Evolutionary conservation across 257 asterid species (phyloP).

Genomic region (Eucommia ulmoides): DNA sequence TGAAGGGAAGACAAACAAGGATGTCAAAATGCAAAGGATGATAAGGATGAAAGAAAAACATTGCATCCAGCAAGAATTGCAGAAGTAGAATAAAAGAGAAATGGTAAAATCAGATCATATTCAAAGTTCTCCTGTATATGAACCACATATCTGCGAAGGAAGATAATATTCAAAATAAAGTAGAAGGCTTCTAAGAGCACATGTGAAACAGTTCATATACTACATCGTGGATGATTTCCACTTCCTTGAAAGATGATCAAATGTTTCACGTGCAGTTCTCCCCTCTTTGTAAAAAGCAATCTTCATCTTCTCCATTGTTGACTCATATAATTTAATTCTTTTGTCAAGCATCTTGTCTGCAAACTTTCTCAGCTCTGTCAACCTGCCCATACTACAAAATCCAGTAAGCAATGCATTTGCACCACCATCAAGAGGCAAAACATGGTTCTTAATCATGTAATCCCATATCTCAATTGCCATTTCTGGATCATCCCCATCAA

Average conservation of each 20-base stretch:
- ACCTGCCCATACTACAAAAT: conserved; percentile 44
- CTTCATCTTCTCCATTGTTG: conserved; percentile 54
- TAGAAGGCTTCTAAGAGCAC: too few relatives aligned
- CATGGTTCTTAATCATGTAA: conserved; percentile 32
- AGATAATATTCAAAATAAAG: too few relatives aligned
- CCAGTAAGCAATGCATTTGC: conserved; percentile 67
- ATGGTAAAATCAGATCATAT: too few relatives aligned
- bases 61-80: too few relatives aligned
- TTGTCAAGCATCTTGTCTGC: conserved; percentile 57
- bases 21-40: too few relatives aligned
- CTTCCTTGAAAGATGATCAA: conserved; percentile 41
- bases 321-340: conserved; percentile 35
- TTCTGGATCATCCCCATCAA: conserved; percentile 63
- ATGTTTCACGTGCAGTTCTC: conserved; percentile 35
- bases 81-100: too few relatives aligned
- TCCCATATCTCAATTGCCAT: conserved; percentile 62
- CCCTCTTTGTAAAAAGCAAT: conserved; percentile 36
- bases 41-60: too few relatives aligned
- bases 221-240: conserved; percentile 41
- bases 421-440: conserved; percentile 49
- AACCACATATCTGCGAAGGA: too few relatives aligned
- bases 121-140: too few relatives aligned
- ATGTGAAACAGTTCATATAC: too few relatives aligned
- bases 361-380: conserved; percentile 43
- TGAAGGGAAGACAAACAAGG: too few relatives aligned